Evolutionary conservation across 208 protist genomes (phyloP), one percentile per base, ranked within the genome.

Genomic region (Crithidia brevicula): DNA sequence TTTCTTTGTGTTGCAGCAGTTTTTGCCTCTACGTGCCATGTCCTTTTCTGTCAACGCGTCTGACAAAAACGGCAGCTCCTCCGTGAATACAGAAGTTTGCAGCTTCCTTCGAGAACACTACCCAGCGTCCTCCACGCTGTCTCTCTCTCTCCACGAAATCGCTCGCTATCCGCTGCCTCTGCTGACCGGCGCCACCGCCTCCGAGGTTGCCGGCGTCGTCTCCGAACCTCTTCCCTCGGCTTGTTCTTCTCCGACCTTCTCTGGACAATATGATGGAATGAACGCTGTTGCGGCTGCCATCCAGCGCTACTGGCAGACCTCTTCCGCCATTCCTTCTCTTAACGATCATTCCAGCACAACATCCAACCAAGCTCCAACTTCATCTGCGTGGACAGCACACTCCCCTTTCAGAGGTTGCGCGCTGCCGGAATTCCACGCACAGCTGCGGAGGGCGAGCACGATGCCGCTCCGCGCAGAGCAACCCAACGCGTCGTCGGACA

Each of bases 341-440:
- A 22, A 9, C 7, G 13, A 9, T 7, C 16, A 47, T 20, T 20
- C 16, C 42, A 47, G 42, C 5, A n/a, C n/a, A n/a, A n/a, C 20
- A 51, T 34, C 2, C 49, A n/a, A 34, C 49, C 11, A 15, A 18
- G 5, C 2, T 36, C 13, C 3, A 15, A 36, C 16, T 20, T 16
- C 30, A 42, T 22, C 66, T n/a, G 22, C 33, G 63, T 70, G 75
- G 53, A 27, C 22, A 16, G 33, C 43, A 8, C 36, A 53, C 27
- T 82, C 76, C 10, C 76, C 76, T 13, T 82, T 82, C n/a, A 69
- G 76, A 30, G 33, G 66, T 34, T 75, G 71, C 16, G 58, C 57
- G 0, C 20, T 49, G 16, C 50, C 69, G 30, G 23, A 50, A 2
- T 62, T 76, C 27, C 75, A 67, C 27, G 43, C 63, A 1, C 49